Conservation (phyloP, 208 protist genomes). For the Crithidia fasciculata region DNA sequence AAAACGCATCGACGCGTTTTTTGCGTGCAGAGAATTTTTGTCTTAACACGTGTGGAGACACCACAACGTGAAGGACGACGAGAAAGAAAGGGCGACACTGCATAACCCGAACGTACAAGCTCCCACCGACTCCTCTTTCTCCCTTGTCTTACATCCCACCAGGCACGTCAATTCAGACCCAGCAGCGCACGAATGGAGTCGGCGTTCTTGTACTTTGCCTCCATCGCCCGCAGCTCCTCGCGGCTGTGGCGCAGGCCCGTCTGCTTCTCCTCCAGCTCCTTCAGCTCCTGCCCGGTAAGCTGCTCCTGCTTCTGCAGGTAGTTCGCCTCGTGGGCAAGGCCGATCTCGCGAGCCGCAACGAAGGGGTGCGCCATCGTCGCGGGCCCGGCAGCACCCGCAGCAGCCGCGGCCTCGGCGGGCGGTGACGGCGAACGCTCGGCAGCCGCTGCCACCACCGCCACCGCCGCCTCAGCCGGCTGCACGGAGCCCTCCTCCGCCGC, state of each 20-base stretch:
- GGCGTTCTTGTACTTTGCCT: constrained; percentile 69
- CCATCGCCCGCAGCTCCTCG: constrained; percentile 44
- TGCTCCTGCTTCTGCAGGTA: constrained; percentile 61
- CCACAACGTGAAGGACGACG: too few relatives aligned
- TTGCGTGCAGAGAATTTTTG: too few relatives aligned
- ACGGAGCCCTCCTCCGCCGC: too few relatives aligned
- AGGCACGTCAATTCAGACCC: constrained; percentile 9
- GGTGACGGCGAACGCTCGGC: too few relatives aligned
- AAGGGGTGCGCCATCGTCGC: constrained; percentile 68
- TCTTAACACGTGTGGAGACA: too few relatives aligned
- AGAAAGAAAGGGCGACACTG: too few relatives aligned
- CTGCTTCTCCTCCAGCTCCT: constrained; percentile 53
- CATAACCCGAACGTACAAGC: too few relatives aligned
- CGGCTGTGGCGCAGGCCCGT: constrained; percentile 47
- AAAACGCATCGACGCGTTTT: too few relatives aligned
- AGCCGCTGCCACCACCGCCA: too few relatives aligned
- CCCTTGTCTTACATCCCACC: not conserved
- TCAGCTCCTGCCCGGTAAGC: constrained; percentile 56
- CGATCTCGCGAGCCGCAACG: constrained; percentile 61
- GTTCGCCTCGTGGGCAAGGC: constrained; percentile 64
- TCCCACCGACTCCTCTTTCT: not conserved
- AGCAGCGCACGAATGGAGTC: constrained; percentile 57
- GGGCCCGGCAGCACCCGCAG: not conserved
- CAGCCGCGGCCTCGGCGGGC: not conserved
- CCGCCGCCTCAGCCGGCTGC: too few relatives aligned